Evolutionary conservation across 805 yeast species (phyloP).

Genomic region (Candida cerambycidarum): DNA sequence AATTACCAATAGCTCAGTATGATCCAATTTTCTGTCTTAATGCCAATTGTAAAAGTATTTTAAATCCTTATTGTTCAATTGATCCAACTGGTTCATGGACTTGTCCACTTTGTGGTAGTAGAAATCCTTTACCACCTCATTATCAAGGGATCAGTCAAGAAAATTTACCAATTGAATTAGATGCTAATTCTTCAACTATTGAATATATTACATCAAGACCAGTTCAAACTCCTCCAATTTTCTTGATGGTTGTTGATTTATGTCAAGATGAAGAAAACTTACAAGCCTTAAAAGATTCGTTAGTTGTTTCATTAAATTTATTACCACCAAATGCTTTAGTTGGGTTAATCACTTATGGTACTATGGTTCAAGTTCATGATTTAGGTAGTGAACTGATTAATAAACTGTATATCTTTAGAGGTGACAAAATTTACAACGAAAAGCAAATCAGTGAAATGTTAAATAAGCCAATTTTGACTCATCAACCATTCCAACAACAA

Average conservation of each 20-base stretch:
- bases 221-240: constrained; percentile 46
- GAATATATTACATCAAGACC: constrained; percentile 48
- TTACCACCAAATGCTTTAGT: constrained; percentile 57
- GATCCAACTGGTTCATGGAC: constrained; percentile 44
- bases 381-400: constrained; percentile 32
- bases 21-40: constrained; percentile 42
- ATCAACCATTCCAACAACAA: constrained; percentile 7
- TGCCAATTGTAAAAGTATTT: constrained; percentile 52
- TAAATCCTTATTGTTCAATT: constrained; percentile 51
- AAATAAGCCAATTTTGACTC: constrained; percentile 14
- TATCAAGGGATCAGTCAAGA: constrained; percentile 20
- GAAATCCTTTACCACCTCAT: constrained; percentile 41
- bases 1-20: constrained; percentile 32
- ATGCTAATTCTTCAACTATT: constrained; percentile 45
- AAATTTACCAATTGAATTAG: constrained; percentile 33
- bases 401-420: constrained; percentile 51
- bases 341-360: constrained; percentile 60
- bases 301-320: constrained; percentile 39
- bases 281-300: constrained; percentile 49
- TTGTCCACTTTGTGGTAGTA: constrained; percentile 55
- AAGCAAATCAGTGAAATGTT: constrained; percentile 38
- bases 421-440: constrained; percentile 48
- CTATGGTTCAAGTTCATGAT: constrained; percentile 59
- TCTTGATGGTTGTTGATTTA: constrained; percentile 57
- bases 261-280: constrained; percentile 52